Percentiles rank a stretch among this genome's conserved stretches.
phyloP scores from a whole-genome alignment of 2,329 filamentous ascomycete species.

The Alternaria infectoria region DNA sequence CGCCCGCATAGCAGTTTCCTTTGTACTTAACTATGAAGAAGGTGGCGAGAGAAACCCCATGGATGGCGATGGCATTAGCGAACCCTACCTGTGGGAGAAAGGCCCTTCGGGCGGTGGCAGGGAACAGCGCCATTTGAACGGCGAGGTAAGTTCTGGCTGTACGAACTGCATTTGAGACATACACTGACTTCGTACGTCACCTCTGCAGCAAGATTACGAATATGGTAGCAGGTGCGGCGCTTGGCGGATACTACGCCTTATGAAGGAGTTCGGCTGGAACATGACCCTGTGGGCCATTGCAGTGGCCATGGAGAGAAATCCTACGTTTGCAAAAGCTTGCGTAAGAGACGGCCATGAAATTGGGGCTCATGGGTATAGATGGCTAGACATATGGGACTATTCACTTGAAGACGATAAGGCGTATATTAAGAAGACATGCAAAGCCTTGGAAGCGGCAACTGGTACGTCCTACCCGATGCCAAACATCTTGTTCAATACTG shows the following conservation, averaged over 20 bases:
- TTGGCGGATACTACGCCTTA: conserved; percentile 58
- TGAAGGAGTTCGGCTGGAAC: conserved; percentile 57
- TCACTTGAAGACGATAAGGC: conserved; percentile 56
- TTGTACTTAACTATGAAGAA: conserved; percentile 49
- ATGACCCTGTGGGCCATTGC: conserved; percentile 60
- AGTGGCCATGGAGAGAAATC: conserved; percentile 56
- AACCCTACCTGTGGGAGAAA: conserved; percentile 48
- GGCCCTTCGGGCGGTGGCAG: conserved; percentile 35
- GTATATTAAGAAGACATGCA: conserved; percentile 54
- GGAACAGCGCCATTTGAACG: conserved; percentile 54
- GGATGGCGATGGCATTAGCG: conserved; percentile 42
- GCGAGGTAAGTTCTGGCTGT: conserved; percentile 37
- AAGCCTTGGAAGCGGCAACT: conserved; percentile 49
- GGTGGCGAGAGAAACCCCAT: conserved; percentile 42
- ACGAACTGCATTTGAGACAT: neutral
- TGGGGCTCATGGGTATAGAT: conserved; percentile 58
- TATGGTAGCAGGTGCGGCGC: conserved; percentile 59
- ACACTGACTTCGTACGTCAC: neutral
- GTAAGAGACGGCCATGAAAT: conserved; percentile 60
- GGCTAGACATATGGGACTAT: conserved; percentile 59
- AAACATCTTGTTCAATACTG: neutral
- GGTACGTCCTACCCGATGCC: neutral
- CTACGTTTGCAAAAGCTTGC: conserved; percentile 50
- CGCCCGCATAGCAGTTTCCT: conserved; percentile 48
- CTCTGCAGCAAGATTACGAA: conserved; percentile 54